Evolutionary conservation across 306 rosid species (phyloP), one percentile per base, ranked within the genome.

Genomic region (Alnus rubra): DNA sequence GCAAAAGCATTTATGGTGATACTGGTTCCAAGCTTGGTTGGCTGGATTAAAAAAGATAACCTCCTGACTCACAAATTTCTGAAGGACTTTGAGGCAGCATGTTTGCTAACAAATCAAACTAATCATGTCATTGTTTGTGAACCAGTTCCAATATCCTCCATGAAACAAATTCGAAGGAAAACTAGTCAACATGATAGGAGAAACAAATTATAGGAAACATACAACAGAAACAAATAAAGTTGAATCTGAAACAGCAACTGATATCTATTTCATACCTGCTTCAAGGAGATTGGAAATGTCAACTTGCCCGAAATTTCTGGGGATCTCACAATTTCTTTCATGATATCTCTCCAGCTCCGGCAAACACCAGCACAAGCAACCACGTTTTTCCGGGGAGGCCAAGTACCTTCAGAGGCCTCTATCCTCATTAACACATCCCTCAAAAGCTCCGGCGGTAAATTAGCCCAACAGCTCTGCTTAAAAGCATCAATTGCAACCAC

Each of bases 401-500:
- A 93, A 1, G 88, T 78, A 76, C 87, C 90, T 71, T 95, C 94
- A 59, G 99, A 91, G 5, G 85, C 84, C 87, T 95, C 99, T 14
- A 95, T 91, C 81, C 97, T 90, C 81, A 93, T 81, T 4, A 95
- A 82, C 74, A 95, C 97, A 71, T 95, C 99, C 76, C 98, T 88
- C 83, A 93, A 70, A 74, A 95, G 91, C 96, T 95, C 99, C 9
- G 82, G 93, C 0, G 99, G 99, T 98, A 95, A 91, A 75, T 88
- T 84, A 70, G 94, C 97, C 99, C 99, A 95, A 78, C 94, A 95
- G 84, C 99, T 95, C 88, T 95, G 98, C 81, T 82, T 87, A 93
- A 93, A 88, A 8, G 90, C 93, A 82, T 90, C 90, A 52, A 84
- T 74, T 28, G 80, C 81, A 48, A 70, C 23, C 63, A 80, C 60